phyloP scores from a whole-genome alignment of 164 flowering plant species.

The Litsea cubeba region DNA sequence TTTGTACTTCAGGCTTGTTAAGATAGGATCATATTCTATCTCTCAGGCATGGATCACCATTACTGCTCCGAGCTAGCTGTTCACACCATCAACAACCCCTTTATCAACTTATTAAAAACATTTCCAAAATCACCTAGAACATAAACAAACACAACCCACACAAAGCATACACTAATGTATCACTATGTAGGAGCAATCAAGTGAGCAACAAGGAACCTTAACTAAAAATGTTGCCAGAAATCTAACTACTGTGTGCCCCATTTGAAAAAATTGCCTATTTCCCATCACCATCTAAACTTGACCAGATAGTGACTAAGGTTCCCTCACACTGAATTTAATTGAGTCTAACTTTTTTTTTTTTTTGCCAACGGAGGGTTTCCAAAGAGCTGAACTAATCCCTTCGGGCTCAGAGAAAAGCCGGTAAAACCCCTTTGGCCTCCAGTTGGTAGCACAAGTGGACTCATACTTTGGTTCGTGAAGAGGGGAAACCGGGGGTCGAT shows the following conservation, averaged over 20 bases:
- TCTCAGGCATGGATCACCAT: constrained; percentile 36
- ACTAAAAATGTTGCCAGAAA: background rate
- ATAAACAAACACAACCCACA: too few relatives aligned
- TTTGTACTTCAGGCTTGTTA: constrained; percentile 35
- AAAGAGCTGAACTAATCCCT: too few relatives aligned
- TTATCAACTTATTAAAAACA: background rate
- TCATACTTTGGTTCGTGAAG: too few relatives aligned
- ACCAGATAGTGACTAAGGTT: background rate
- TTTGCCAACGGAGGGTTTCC: too few relatives aligned
- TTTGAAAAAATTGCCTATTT: background rate
- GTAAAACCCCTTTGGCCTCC: too few relatives aligned
- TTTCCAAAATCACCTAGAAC: background rate
- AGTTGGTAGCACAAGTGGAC: too few relatives aligned
- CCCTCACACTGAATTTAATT: background rate
- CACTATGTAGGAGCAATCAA: background rate
- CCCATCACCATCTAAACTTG: background rate
- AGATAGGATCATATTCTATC: constrained; percentile 32
- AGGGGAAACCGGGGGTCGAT: too few relatives aligned
- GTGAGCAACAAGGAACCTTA: background rate
- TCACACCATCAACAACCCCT: background rate
- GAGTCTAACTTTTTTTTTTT: too few relatives aligned
- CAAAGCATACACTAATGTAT: background rate
- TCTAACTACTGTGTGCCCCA: background rate
- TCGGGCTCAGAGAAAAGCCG: too few relatives aligned
- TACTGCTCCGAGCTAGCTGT: constrained; percentile 18